Evolutionary conservation across 148 eudicot genomes (phyloP), one percentile per base, ranked within the genome.

Genomic region (Amaranthus cruentus): DNA sequence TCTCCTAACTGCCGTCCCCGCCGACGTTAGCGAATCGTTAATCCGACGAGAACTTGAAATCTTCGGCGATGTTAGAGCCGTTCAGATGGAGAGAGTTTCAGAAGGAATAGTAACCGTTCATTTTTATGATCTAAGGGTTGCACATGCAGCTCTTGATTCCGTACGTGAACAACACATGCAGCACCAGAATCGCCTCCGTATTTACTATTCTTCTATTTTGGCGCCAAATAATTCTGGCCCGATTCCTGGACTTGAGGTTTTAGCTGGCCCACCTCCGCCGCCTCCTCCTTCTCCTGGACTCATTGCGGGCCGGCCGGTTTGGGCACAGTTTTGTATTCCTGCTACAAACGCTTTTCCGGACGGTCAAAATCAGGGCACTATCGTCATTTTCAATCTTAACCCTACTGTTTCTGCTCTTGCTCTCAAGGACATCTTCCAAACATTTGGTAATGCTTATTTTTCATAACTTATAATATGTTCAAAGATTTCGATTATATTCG

Each of bases 241-340:
- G 38, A 28, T 28, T 28, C 38, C 38, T 28, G 38, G 38, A 28
- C 38, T 28, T 28, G 38, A 28, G 38, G 38, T 28, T 28, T 28
- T 28, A 28, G 38, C 62, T 73, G 76, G 9, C 47, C 21, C 15
- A 2, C 81, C 79, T 4, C 78, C 80, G 9, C 76, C 79, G 0
- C 83, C 79, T 7, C 73, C 76, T 0, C 86, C 91, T 2, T 72
- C 82, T 48, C 84, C 71, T 4, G 98, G 98, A 0, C 61, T 88
- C 7, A 67, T 93, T 0, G 52, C 79, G 14, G 95, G 98, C 10
- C 77, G 84, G 6, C 88, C 83, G 0, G 88, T 89, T 44, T 94
- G 98, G 98, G 98, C 97, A 63, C 93, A 94, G 85, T 94, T 88
- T 49, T 75, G 71, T n/a, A 4, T 77, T 5, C 96, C 98, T n/a